Evolutionary conservation across 1,284 basidiomycete genomes (phyloP), one percentile per base, ranked within the genome.

Genomic region (Entoloma clypeatum): DNA sequence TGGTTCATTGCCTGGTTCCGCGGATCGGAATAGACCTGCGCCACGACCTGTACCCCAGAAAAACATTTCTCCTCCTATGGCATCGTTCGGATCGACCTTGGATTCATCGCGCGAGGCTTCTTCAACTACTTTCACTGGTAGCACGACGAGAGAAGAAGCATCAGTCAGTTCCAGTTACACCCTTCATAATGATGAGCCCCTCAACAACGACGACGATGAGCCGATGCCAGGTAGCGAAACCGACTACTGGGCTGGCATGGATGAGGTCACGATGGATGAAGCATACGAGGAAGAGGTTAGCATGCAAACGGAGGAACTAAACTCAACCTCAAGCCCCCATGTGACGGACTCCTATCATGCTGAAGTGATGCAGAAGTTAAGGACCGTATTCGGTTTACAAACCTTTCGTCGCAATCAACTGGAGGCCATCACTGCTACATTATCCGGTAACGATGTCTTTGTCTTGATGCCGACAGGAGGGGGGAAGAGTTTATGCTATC

Each of bases 381-480:
- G 69, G 26, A 59, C 67, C 2, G 72, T 79, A 1, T 98, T 98
- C 63, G 67, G 70, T 6, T 68, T 98, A 3, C 56, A 72, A 0
- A 56, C 58, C 0, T 98, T 98, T 62, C 80, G 94, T 10, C 66
- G 64, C 4, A 90, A 97, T 59, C 96, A 98, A 61, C 74, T 91
- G 26, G 85, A 91, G 55, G 92, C 90, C 0, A 90, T 98, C 53
- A 77, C 81, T 36, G 85, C 84, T 3, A 84, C 88, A 0, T 70
- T 99, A 60, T 69, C 72, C 1, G 92, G 87, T 2, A 75, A 73
- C 35, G 94, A 99, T 56, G 91, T 93, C 9, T 93, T 98, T 52
- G 90, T 97, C 13, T 74, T 99, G 5, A 95, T 98, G 82, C 95
- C 96, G 0, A 99, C 95, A 0, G 95, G 95, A 19, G 95, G 94